phyloP scores from a whole-genome alignment of 306 rosid species.

The Canavalia ensiformis region DNA sequence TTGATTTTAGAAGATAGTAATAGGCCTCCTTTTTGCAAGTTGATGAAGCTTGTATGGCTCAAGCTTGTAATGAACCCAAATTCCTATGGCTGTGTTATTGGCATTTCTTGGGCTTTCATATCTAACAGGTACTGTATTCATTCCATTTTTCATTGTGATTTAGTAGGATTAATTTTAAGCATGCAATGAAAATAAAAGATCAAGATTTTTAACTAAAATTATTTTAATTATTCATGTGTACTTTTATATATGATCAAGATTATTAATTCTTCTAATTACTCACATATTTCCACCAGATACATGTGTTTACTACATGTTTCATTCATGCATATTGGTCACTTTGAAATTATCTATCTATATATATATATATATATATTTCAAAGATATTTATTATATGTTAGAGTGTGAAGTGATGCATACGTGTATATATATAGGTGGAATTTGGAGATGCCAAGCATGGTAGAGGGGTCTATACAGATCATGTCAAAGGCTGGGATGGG shows the following conservation, averaged over 20 bases:
- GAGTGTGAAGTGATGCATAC: not conserved
- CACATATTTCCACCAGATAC: not conserved
- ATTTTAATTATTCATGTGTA: not conserved
- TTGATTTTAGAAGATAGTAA: not conserved
- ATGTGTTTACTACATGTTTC: not conserved
- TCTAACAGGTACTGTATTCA: slow-evolving; percentile 65
- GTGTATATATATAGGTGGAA: slow-evolving; percentile 65
- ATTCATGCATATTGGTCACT: not conserved
- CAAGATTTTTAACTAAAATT: too few relatives aligned
- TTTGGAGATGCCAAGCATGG: slow-evolving; percentile 75
- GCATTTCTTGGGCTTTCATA: slow-evolving; percentile 84
- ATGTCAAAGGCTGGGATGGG: slow-evolving; percentile 93
- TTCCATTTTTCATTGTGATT: not conserved
- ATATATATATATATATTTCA: not conserved
- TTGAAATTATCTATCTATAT: not conserved
- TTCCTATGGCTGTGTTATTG: slow-evolving; percentile 80
- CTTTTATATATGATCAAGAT: not conserved
- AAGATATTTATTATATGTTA: not conserved
- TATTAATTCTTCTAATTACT: not conserved
- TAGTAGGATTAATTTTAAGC: too few relatives aligned
- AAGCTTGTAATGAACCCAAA: slow-evolving; percentile 84
- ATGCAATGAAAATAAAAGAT: too few relatives aligned
- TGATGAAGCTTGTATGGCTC: slow-evolving; percentile 78
- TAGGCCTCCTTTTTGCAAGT: slow-evolving; percentile 59
- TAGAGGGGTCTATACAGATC: slow-evolving; percentile 80